Conservation (phyloP, 2,329 filamentous ascomycete species). For the Epichloe aotearoae region DNA sequence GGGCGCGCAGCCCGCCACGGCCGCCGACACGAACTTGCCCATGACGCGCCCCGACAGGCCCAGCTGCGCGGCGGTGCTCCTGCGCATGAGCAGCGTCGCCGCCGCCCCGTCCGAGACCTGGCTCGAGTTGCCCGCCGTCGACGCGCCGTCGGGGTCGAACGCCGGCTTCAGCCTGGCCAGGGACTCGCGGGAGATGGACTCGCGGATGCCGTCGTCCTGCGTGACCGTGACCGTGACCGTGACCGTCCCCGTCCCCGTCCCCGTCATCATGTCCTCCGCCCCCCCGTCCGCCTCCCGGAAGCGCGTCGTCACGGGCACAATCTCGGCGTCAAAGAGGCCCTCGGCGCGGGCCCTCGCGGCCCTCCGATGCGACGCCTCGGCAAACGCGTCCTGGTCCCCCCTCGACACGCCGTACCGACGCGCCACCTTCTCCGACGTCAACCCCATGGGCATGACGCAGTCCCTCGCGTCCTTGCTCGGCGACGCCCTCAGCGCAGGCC, state of each 20-base stretch:
- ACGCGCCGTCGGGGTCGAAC: constrained; percentile 60
- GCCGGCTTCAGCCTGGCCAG: constrained; percentile 74
- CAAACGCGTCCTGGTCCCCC: constrained; percentile 72
- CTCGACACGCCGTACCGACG: constrained; percentile 59
- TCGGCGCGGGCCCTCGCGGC: constrained; percentile 56
- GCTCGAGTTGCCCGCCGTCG: constrained; percentile 74
- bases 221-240: constrained; percentile 57
- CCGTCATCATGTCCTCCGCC: not conserved
- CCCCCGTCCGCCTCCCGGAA: constrained; percentile 52
- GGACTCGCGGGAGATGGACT: constrained; percentile 52
- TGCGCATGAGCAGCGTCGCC: constrained; percentile 69
- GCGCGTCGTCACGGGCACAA: constrained; percentile 63
- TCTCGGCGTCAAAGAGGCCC: constrained; percentile 65
- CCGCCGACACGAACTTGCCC: constrained; percentile 68
- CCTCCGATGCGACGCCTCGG: constrained; percentile 58
- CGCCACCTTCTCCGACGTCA: constrained; percentile 83
- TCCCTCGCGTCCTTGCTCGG: constrained; percentile 58
- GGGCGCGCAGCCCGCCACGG: constrained; percentile 64
- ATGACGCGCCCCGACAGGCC: constrained; percentile 59
- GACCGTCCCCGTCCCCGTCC: constrained; percentile 30
- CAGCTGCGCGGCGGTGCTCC: constrained; percentile 63
- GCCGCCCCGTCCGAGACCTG: constrained; percentile 86
- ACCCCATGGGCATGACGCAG: constrained; percentile 89
- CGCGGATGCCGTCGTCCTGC: constrained; percentile 72
- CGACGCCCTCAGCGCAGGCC: constrained; percentile 57